Conservation (phyloP, 345 rosid species). For the Populus deltoides region DNA sequence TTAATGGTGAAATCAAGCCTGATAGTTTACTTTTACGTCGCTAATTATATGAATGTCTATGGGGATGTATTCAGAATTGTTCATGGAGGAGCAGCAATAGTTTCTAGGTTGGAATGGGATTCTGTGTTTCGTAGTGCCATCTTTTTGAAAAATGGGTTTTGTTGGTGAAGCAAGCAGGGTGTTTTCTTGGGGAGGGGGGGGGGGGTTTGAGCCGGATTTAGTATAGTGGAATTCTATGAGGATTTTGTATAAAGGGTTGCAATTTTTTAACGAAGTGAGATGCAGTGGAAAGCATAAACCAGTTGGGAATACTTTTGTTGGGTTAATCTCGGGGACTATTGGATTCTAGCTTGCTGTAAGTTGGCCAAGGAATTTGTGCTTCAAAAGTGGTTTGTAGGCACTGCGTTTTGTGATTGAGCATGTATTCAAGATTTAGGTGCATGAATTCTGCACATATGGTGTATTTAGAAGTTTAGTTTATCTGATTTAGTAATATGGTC, state of each 20-base stretch:
- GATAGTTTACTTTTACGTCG: constrained; percentile 74
- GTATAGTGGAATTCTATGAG: constrained; percentile 77
- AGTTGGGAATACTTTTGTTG: constrained; percentile 69
- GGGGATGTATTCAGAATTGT: constrained; percentile 39
- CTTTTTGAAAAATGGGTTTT: constrained; percentile 54
- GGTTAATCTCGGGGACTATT: constrained; percentile 47
- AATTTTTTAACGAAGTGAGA: constrained; percentile 52
- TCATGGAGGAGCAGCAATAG: constrained; percentile 47
- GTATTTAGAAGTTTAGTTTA: constrained; percentile 44
- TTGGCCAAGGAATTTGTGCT: constrained; percentile 65
- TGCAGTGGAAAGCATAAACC: constrained; percentile 37
- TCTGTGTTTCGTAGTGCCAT: constrained; percentile 59
- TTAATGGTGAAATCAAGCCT: constrained; percentile 45
- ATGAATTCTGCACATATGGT: constrained; percentile 45
- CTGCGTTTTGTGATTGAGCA: constrained; percentile 57
- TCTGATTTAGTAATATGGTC: constrained; percentile 77
- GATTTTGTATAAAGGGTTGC: constrained; percentile 48
- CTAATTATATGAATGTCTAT: constrained; percentile 38
- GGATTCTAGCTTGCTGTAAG: constrained; percentile 36
- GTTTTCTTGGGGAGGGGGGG: constrained; percentile 32
- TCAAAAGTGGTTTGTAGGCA: constrained; percentile 57
- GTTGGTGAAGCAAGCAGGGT: constrained; percentile 55
- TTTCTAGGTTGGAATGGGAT: constrained; percentile 56
- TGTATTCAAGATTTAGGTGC: constrained; percentile 65
- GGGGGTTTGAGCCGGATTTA: constrained; percentile 55